Conservation (phyloP, 345 rosid species). For the Raphanus raphanistrum region DNA sequence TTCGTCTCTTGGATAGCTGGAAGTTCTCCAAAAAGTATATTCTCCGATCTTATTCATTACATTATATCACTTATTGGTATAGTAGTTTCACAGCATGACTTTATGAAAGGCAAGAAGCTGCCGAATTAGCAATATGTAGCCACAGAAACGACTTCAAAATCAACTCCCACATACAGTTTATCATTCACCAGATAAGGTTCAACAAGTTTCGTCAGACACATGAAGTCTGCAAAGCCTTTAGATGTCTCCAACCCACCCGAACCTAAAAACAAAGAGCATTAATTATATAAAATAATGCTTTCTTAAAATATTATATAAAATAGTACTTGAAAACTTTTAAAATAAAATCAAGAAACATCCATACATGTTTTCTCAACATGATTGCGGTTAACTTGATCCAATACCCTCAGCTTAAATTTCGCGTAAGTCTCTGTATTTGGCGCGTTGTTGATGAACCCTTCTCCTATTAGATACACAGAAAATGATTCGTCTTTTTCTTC, state of each 20-base stretch:
- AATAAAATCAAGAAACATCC: not conserved
- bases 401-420: constrained; percentile 20
- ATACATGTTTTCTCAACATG: constrained; percentile 19
- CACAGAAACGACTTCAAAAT: not conserved
- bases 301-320: not conserved
- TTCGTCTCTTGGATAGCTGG: too few species aligned
- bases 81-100: not conserved
- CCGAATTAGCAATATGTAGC: not conserved
- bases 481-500: constrained; percentile 4
- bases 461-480: constrained; percentile 20
- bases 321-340: not conserved
- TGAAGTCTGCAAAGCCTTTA: constrained; percentile 12
- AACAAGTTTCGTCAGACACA: constrained; percentile 17
- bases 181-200: constrained; percentile 29
- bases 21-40: not conserved
- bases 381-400: constrained; percentile 10
- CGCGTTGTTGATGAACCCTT: constrained; percentile 21
- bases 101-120: not conserved
- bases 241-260: not conserved
- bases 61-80: not conserved
- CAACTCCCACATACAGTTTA: constrained; percentile 9
- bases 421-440: not conserved
- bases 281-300: not conserved
- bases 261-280: not conserved
- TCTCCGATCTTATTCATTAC: not conserved